phyloP scores from a whole-genome alignment of 2,329 filamentous ascomycete genomes.

The Diaporthe humulicola region DNA sequence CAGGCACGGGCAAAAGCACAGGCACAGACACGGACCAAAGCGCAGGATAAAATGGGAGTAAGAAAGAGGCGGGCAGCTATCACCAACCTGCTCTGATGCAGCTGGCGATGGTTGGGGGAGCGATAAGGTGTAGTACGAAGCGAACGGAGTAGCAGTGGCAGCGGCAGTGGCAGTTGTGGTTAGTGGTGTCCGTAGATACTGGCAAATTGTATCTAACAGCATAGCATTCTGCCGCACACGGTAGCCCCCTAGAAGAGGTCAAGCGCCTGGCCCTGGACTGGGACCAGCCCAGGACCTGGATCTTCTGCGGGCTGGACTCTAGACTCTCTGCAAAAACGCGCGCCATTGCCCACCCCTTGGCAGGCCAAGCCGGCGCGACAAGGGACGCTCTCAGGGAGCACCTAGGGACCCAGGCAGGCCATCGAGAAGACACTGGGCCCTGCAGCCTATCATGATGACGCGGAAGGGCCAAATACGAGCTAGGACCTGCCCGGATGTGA shows the following conservation, averaged over 20 bases:
- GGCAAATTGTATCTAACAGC: slow-evolving; percentile 13
- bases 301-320: slow-evolving; percentile 8
- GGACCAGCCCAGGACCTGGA: slow-evolving; percentile 3
- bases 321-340: slow-evolving; percentile 10
- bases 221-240: background rate
- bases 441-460: slow-evolving; percentile 28
- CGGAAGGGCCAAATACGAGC: slow-evolving; percentile 23
- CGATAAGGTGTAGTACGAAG: slow-evolving; percentile 16
- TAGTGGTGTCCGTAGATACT: background rate
- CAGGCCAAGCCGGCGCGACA: slow-evolving; percentile 14
- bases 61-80: slow-evolving; percentile 19
- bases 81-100: slow-evolving; percentile 22
- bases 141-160: slow-evolving; percentile 5
- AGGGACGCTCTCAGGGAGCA: slow-evolving; percentile 20
- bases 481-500: slow-evolving; percentile 17
- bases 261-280: slow-evolving; percentile 10
- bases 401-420: background rate
- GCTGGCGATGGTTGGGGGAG: slow-evolving; percentile 21
- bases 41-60: slow-evolving; percentile 6
- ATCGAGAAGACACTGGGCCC: slow-evolving; percentile 7
- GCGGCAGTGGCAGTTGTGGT: background rate
- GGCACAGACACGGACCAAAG: background rate
- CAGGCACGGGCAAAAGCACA: slow-evolving; percentile 9
- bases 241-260: slow-evolving; percentile 15
- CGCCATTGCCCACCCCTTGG: slow-evolving; percentile 9